phyloP scores from a whole-genome alignment of 192 early-diverging fungal species.

The Pecoramyces ruminantium region DNA sequence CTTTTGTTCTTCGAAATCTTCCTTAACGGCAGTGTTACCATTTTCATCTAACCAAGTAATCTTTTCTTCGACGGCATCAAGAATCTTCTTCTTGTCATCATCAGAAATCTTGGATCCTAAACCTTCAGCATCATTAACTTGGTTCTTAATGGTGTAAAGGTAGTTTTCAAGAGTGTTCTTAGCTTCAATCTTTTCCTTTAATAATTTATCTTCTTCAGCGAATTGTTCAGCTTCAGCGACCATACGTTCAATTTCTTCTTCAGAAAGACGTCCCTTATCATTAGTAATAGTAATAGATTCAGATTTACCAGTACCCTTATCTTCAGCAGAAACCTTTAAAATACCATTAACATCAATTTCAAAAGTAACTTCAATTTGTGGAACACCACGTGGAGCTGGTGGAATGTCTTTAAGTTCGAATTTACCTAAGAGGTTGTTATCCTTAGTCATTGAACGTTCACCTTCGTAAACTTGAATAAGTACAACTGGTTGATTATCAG shows the following conservation, averaged over 20 bases:
- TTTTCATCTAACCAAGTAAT: slow-evolving; percentile 75
- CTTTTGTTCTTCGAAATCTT: slow-evolving; percentile 94
- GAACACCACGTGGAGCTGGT: slow-evolving; percentile 84
- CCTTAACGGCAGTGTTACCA: slow-evolving; percentile 68
- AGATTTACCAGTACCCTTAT: slow-evolving; percentile 93
- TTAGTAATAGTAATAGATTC: slow-evolving; percentile 94
- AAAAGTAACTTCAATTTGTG: slow-evolving; percentile 95
- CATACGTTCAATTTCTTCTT: slow-evolving; percentile 97
- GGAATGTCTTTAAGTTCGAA: slow-evolving; percentile 92
- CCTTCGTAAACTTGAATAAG: slow-evolving; percentile 96
- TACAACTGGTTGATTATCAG: slow-evolving; percentile 91
- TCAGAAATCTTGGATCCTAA: slow-evolving; percentile 68
- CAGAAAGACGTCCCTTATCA: slow-evolving; percentile 85
- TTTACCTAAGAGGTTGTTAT: slow-evolving; percentile 93
- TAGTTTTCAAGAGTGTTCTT: slow-evolving; percentile 86
- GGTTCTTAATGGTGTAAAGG: slow-evolving; percentile 74
- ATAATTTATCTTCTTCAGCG: slow-evolving; percentile 66
- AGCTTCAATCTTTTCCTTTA: slow-evolving; percentile 76
- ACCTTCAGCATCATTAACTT: slow-evolving; percentile 67
- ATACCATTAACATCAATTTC: slow-evolving; percentile 91
- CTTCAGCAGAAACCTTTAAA: slow-evolving; percentile 75
- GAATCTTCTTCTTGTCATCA: slow-evolving; percentile 79
- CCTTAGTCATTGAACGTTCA: slow-evolving; percentile 90
- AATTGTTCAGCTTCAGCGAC: slow-evolving; percentile 87
- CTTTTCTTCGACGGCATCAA: slow-evolving; percentile 63